Evolutionary conservation across 306 rosid species (phyloP).

Genomic region (Ammopiptanthus mongolicus): DNA sequence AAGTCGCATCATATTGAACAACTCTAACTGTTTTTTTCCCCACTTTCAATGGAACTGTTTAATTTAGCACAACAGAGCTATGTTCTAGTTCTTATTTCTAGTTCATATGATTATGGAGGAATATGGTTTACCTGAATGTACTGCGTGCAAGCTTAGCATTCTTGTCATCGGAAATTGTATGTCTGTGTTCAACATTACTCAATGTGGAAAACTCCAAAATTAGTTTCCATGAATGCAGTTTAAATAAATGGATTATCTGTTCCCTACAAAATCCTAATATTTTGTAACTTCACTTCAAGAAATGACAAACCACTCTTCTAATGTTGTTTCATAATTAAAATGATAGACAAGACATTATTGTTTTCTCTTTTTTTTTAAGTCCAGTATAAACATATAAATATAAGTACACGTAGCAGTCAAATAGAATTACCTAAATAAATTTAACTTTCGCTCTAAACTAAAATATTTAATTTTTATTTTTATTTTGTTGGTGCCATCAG

Average conservation of each 20-base stretch:
- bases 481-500: too few relatives aligned
- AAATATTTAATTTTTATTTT: too few relatives aligned
- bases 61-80: background rate
- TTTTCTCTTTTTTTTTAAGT: too few relatives aligned
- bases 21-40: background rate
- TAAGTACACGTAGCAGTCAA: too few relatives aligned
- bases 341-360: too few relatives aligned
- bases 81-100: background rate
- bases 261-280: background rate
- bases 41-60: background rate
- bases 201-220: background rate
- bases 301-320: slow-evolving; percentile 1
- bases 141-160: background rate
- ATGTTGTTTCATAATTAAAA: too few relatives aligned
- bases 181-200: background rate
- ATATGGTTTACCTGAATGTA: background rate
- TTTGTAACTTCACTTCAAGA: background rate
- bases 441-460: too few relatives aligned
- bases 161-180: background rate
- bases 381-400: too few relatives aligned
- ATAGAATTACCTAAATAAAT: too few relatives aligned
- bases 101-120: background rate
- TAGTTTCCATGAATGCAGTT: background rate
- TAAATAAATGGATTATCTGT: background rate
- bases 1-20: background rate